Base-by-base conservation (phyloP, 257 asterid species). In the Eucommia ulmoides region DNA sequence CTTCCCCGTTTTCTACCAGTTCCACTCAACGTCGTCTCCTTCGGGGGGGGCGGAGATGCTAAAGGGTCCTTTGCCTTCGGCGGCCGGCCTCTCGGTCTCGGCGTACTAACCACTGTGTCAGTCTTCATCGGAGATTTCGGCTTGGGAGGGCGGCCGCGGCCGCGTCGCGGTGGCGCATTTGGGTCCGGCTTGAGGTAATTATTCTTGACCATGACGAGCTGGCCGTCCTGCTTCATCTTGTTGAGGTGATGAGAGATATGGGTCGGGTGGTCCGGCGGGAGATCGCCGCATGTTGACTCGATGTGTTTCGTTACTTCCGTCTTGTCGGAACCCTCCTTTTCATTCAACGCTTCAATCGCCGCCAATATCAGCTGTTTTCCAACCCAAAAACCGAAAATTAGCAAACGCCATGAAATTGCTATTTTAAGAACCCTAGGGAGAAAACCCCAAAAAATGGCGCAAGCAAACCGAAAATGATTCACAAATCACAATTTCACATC, bases 101-200 rank as follows among this genome's bases (percentile, higher is more conserved):
- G 74, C 0, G 89, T 63, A 0, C 69, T 59, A 0, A 58, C 65
- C 0, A 65, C 51, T 0, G 63, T 47, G 0, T 67, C 84, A 0
- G 69, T 42, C 0, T 88, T 72, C 0, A 70, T 62, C 0, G 75
- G 58, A 0, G 71, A 11, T 57, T 81, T 88, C 1, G 89, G 80
- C 66, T 88, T 88, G 0, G 97, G 95, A 0, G 97, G 97, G 1
- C 97, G 95, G 0, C 97, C 97, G 1, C 97, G 93, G 20, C 95
- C 95, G 0, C 94, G 95, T 0, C 82, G 92, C 2, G 82, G 88
- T 9, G 95, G 94, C 1, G 88, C 65, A 53, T 79, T 71, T 0
- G 89, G 84, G 41, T 80, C 78, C 15, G 89, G 78, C 22, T 58
- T 74, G 38, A 66, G 62, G 83, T 88, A 81, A 48, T 77, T 84